Percentiles rank a stretch among this genome's conserved stretches.
Conservation (phyloP, 768 basidiomycete species). For the Tylopilus subfusipes region DNA sequence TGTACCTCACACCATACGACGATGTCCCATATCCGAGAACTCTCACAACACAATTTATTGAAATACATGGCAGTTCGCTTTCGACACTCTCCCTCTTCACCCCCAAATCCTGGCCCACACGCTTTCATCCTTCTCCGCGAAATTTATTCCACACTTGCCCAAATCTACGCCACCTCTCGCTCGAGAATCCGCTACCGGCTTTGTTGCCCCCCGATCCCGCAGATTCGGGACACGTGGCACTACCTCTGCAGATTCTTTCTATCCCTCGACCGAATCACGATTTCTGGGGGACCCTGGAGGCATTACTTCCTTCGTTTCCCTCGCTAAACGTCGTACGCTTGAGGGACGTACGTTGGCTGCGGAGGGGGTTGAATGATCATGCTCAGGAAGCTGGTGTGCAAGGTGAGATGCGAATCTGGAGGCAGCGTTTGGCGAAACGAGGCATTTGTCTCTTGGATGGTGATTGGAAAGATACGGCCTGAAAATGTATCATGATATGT, state of each 20-base stretch:
- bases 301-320: conserved; percentile 54
- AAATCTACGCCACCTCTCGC: conserved; percentile 62
- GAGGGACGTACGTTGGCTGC: conserved; percentile 71
- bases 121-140: conserved; percentile 51
- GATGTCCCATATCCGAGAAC: conserved; percentile 60
- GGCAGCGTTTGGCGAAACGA: conserved; percentile 52
- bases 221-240: conserved; percentile 28
- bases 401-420: conserved; percentile 78
- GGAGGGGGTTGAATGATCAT: conserved; percentile 57
- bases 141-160: conserved; percentile 49
- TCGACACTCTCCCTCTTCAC: conserved; percentile 64
- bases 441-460: conserved; percentile 65
- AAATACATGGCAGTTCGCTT: conserved; percentile 53
- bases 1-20: conserved; percentile 72
- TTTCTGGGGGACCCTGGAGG: conserved; percentile 55
- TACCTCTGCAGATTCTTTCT: conserved; percentile 59
- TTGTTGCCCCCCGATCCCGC: conserved; percentile 33
- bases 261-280: conserved; percentile 68
- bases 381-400: conserved; percentile 76
- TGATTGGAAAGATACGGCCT: conserved; percentile 57
- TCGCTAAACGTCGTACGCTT: conserved; percentile 53
- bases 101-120: conserved; percentile 66
- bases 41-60: conserved; percentile 55
- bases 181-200: conserved; percentile 64
- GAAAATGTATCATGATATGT: conserved; percentile 5